Base-by-base conservation (phyloP, 2,329 filamentous ascomycete genomes). In the Lasiodiplodia hormozganensis region DNA sequence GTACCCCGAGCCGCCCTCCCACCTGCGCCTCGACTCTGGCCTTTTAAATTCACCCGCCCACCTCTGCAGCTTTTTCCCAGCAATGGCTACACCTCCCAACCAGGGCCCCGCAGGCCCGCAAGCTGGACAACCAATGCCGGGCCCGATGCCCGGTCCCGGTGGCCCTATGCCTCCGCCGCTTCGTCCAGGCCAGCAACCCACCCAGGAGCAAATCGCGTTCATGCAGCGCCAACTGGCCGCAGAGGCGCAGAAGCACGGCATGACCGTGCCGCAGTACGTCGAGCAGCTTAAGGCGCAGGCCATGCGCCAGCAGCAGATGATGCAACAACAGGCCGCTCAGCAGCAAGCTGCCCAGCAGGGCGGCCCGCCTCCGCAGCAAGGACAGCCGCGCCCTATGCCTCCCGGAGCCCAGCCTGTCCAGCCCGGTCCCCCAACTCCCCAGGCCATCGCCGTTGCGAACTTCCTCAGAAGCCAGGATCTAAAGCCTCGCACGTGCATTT, bases 401-500 rank as follows among this genome's bases (percentile, higher is more conserved):
- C 95, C 95, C 51, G 89, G 93, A 76, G 94, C 94, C 23, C 82
- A 92, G 75, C 89, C 90, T 47, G 92, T 94, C 70, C 84, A 86
- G 21, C 91, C 91, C 4, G 92, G 92, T 1, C 93, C 95, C 28
- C 93, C 95, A 5, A 96, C 97, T 74, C 95, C 95, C 49, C 89
- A 94, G 76, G 94, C 94, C 23, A 82, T 98, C 56, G 94, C 94
- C 10, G 87, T 99, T 67, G 96, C 96, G 73, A 91, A 93, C 76
- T 99, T 97, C 82, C 83, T 99, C 69, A 89, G 90, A 73, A 81
- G 87, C 69, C 94, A 97, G 82, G 88, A 96, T 69, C 83, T 99
- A 72, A 99, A 99, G 86, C 86, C 88, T 21, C 87, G 96, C 71
- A 97, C 94, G 21, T 95, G 92, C 79, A 96, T 99, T 72, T 87